Conservation (phyloP, 225 moss, liverwort and hornwort genomes). For the Straminergon stramineum region DNA sequence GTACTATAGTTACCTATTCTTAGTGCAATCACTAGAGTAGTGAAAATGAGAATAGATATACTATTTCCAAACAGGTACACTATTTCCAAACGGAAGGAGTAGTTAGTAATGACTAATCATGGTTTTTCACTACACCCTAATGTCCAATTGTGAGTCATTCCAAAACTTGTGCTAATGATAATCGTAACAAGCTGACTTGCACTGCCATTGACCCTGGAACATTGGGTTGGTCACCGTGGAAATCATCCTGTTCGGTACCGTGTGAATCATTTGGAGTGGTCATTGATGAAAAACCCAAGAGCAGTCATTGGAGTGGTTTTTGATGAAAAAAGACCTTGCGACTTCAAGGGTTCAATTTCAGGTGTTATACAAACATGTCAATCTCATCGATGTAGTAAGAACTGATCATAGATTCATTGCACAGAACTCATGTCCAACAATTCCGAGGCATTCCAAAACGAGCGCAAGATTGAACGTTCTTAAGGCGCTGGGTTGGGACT, state of each 20-base stretch:
- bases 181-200: not conserved
- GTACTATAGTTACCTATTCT: no score
- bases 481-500: not conserved
- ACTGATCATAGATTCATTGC: not conserved
- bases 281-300: not conserved
- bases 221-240: accelerated
- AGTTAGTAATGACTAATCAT: not conserved
- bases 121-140: not conserved
- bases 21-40: no score
- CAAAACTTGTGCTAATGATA: not conserved
- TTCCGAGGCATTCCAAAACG: not conserved
- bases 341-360: not conserved
- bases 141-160: not conserved
- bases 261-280: not conserved
- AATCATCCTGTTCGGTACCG: not conserved
- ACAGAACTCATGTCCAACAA: not conserved
- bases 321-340: not conserved
- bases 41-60: no score
- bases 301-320: not conserved
- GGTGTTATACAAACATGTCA: no score
- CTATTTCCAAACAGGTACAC: no score
- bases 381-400: not conserved
- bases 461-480: no score
- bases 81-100: no score
- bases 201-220: not conserved